These are phyloP conservation scores for Russula olivacea DNA, from an alignment of 768 basidiomycete genomes.

Conservation along the genomic window DNA sequence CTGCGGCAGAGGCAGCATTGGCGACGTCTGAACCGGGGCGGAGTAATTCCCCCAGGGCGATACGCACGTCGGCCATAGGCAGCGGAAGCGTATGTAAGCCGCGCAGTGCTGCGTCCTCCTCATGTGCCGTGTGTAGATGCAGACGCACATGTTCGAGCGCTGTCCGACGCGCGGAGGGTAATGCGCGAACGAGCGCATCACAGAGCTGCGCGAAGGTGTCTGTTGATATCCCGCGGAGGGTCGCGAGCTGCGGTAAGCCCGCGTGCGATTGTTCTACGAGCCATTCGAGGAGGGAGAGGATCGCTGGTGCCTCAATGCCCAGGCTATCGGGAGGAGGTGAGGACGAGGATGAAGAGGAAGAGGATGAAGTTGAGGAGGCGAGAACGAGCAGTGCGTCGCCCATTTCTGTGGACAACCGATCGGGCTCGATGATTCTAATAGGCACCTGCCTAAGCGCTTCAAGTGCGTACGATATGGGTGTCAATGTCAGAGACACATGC, in stretches of 20 bases:
- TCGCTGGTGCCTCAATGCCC: constrained; percentile 31
- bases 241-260: constrained; percentile 39
- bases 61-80: not conserved
- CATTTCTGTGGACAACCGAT: constrained; percentile 32
- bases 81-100: constrained; percentile 2
- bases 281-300: constrained; percentile 51
- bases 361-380: constrained; percentile 22
- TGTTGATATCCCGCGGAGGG: constrained; percentile 44
- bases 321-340: constrained; percentile 24
- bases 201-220: constrained; percentile 45
- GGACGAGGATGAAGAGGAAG: constrained; percentile 8
- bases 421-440: constrained; percentile 21
- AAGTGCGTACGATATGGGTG: constrained; percentile 12
- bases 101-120: constrained; percentile 19
- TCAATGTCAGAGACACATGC: constrained; percentile 20
- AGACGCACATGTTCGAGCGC: constrained; percentile 34
- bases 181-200: constrained; percentile 33
- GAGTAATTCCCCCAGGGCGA: constrained; percentile 1
- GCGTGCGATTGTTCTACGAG: constrained; percentile 36
- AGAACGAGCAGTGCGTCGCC: constrained; percentile 35
- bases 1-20: not conserved
- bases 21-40: not conserved
- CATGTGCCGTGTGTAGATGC: constrained; percentile 29
- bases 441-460: constrained; percentile 17
- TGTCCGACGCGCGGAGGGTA: constrained; percentile 29